Evolutionary conservation across 2,329 filamentous ascomycete genomes (phyloP).

Genomic region (Zymoseptoria passerinii): DNA sequence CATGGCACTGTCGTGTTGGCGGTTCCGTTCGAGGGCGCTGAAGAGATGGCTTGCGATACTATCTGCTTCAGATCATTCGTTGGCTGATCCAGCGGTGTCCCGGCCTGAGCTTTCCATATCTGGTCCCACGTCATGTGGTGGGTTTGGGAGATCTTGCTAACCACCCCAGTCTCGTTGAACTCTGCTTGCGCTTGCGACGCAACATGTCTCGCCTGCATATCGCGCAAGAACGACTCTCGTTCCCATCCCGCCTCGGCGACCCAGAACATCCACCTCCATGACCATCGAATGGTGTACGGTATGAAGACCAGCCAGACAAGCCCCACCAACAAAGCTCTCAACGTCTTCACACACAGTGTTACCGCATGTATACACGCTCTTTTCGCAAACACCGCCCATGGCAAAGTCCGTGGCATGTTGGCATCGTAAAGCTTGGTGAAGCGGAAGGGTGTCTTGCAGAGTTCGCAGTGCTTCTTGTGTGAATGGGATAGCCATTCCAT

Average conservation of each 20-base stretch:
- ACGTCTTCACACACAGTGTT: slow-evolving; percentile 10
- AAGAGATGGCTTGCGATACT: background rate
- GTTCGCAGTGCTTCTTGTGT: slow-evolving; percentile 98
- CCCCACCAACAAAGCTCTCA: slow-evolving; percentile 65
- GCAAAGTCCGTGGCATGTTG: slow-evolving; percentile 80
- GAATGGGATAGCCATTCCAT: slow-evolving; percentile 99
- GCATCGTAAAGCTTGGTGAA: slow-evolving; percentile 97
- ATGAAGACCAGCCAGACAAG: slow-evolving; percentile 84
- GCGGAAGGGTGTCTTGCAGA: slow-evolving; percentile 96
- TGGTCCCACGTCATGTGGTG: background rate
- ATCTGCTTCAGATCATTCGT: slow-evolving; percentile 2
- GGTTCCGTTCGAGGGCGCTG: background rate
- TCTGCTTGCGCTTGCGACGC: slow-evolving; percentile 5
- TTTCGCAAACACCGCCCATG: slow-evolving; percentile 69
- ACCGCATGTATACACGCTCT: slow-evolving; percentile 68
- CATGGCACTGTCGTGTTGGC: slow-evolving; percentile 8
- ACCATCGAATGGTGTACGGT: slow-evolving; percentile 80
- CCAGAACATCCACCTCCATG: slow-evolving; percentile 95
- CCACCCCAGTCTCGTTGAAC: slow-evolving; percentile 1
- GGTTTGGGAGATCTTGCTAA: slow-evolving; percentile 1
- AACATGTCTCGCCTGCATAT: slow-evolving; percentile 12
- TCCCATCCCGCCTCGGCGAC: slow-evolving; percentile 70
- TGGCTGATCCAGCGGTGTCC: slow-evolving; percentile 1
- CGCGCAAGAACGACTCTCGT: slow-evolving; percentile 30
- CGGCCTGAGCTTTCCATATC: background rate